Evolutionary conservation across 805 yeast genomes (phyloP).

Genomic region (Candida peoriensis): DNA sequence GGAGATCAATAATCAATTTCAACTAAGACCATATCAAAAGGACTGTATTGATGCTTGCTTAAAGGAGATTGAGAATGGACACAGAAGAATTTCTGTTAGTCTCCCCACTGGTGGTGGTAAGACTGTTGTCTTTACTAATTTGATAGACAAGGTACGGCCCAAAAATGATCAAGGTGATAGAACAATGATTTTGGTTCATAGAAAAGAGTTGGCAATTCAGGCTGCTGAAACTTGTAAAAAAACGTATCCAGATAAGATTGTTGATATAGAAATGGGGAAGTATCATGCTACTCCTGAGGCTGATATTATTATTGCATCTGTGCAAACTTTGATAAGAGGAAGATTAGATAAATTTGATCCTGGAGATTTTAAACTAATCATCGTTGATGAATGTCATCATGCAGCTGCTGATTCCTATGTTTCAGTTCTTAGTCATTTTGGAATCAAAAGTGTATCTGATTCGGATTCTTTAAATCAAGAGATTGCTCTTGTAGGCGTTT

Average conservation of each 20-base stretch:
- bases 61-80: slow-evolving; percentile 38
- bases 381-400: slow-evolving; percentile 92
- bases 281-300: slow-evolving; percentile 35
- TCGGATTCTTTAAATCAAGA: slow-evolving; percentile 25
- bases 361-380: slow-evolving; percentile 58
- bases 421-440: slow-evolving; percentile 53
- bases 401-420: slow-evolving; percentile 69
- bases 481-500: slow-evolving; percentile 70
- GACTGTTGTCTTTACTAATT: slow-evolving; percentile 67
- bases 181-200: slow-evolving; percentile 67
- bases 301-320: slow-evolving; percentile 74
- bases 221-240: slow-evolving; percentile 46
- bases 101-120: slow-evolving; percentile 96
- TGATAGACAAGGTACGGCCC: slow-evolving; percentile 42
- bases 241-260: slow-evolving; percentile 44
- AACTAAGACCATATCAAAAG: slow-evolving; percentile 55
- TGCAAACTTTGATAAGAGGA: slow-evolving; percentile 53
- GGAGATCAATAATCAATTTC: too few species aligned
- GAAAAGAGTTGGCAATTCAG: slow-evolving; percentile 73
- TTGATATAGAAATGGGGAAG: slow-evolving; percentile 69
- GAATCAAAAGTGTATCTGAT: slow-evolving; percentile 15
- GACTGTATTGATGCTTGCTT: slow-evolving; percentile 61
- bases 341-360: slow-evolving; percentile 55
- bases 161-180: slow-evolving; percentile 26
- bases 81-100: slow-evolving; percentile 67